phyloP scores from a whole-genome alignment of 768 basidiomycete genomes.

The Termitomyces sp. region DNA sequence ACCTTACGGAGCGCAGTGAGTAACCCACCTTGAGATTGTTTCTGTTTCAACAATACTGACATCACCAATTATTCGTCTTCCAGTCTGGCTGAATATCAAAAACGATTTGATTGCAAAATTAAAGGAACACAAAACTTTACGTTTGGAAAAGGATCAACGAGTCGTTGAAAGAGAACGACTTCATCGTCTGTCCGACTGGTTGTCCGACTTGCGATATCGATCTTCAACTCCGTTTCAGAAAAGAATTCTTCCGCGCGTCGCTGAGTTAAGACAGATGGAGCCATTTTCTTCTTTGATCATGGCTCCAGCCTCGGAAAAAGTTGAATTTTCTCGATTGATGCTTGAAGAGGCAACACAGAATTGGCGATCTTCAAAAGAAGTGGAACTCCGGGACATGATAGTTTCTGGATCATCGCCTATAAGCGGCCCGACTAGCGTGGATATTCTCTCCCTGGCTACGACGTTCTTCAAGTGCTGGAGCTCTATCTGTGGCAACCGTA shows the following conservation, averaged over 20 bases:
- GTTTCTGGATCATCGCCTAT: neutral
- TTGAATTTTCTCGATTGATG: neutral
- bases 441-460: neutral
- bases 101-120: neutral
- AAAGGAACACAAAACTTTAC: neutral
- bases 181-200: neutral
- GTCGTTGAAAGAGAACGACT: neutral
- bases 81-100: slow-evolving; percentile 6
- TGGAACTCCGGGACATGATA: neutral
- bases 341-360: neutral
- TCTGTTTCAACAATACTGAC: neutral
- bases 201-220: neutral
- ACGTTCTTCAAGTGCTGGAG: neutral
- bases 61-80: neutral
- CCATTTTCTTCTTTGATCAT: neutral
- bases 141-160: neutral
- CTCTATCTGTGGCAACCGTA: neutral
- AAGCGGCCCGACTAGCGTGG: neutral
- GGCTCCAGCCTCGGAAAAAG: neutral
- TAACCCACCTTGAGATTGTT: too few relatives aligned
- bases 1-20: neutral
- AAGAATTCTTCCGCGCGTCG: neutral
- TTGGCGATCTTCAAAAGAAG: neutral
- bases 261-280: neutral
- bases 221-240: neutral